Conservation (phyloP, 257 asterid genomes). For the Scutellaria barbata region DNA sequence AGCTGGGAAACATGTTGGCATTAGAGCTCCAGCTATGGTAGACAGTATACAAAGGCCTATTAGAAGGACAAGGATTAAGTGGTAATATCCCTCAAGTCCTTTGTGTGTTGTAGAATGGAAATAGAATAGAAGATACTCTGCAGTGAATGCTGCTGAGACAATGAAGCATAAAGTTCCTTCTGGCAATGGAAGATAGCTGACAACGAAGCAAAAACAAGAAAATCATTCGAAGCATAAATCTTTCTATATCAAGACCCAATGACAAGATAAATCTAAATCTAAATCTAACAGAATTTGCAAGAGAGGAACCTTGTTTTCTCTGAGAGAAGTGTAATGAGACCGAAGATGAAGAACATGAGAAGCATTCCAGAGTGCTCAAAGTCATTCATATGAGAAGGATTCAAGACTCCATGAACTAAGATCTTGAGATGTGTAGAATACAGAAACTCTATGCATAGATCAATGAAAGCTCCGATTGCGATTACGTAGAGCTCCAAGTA, state of each 20-base stretch:
- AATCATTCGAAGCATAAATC: neutral
- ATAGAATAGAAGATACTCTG: slow-evolving; percentile 84
- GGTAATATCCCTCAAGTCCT: slow-evolving; percentile 96
- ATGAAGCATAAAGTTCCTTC: slow-evolving; percentile 75
- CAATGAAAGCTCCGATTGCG: slow-evolving; percentile 77
- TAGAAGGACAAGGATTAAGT: slow-evolving; percentile 84
- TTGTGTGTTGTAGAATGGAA: slow-evolving; percentile 95
- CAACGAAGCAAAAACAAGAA: slow-evolving; percentile 19
- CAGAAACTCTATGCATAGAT: slow-evolving; percentile 86
- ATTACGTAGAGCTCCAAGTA: slow-evolving; percentile 92
- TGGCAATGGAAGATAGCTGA: slow-evolving; percentile 83
- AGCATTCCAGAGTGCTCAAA: slow-evolving; percentile 99
- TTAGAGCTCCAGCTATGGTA: slow-evolving; percentile 68
- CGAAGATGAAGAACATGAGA: slow-evolving; percentile 91
- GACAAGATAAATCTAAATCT: neutral
- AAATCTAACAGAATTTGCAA: slow-evolving; percentile 26
- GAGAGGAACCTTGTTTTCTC: slow-evolving; percentile 79
- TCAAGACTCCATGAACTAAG: slow-evolving; percentile 75
- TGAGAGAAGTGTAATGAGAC: slow-evolving; percentile 66
- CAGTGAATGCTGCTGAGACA: slow-evolving; percentile 79
- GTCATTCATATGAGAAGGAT: slow-evolving; percentile 89
- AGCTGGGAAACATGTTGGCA: slow-evolving; percentile 79
- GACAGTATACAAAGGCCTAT: slow-evolving; percentile 80
- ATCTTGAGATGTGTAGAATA: slow-evolving; percentile 88
- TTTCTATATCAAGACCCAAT: neutral